These are phyloP conservation scores for Lasiosphaeria ovina DNA, from an alignment of 495 filamentous ascomycete genomes.

Conservation along the genomic window DNA sequence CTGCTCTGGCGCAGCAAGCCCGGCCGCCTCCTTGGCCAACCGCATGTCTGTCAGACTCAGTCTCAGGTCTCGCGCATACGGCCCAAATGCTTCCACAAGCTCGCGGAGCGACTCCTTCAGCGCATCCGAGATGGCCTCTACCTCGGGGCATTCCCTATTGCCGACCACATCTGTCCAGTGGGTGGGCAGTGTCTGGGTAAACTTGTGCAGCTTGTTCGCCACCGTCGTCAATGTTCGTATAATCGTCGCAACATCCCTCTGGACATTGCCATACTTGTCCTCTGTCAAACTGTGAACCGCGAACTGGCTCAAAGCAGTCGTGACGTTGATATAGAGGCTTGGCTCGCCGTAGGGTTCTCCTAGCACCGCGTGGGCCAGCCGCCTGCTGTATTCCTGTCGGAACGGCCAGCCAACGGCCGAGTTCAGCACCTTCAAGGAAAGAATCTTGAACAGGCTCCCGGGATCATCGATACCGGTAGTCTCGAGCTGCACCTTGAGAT, in stretches of 20 bases:
- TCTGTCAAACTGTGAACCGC: slow-evolving; percentile 72
- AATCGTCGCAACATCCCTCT: slow-evolving; percentile 69
- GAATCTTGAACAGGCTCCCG: slow-evolving; percentile 31
- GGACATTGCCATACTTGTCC: slow-evolving; percentile 84
- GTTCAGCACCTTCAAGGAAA: slow-evolving; percentile 38
- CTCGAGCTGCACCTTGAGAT: slow-evolving; percentile 47
- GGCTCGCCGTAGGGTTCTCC: slow-evolving; percentile 66
- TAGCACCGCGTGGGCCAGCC: slow-evolving; percentile 60
- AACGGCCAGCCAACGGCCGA: slow-evolving; percentile 66
- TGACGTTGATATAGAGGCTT: slow-evolving; percentile 65
- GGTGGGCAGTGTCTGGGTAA: slow-evolving; percentile 55
- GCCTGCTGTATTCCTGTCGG: slow-evolving; percentile 64
- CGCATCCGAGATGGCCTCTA: slow-evolving; percentile 59
- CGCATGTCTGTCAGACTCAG: slow-evolving; percentile 65
- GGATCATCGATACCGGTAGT: slow-evolving; percentile 41
- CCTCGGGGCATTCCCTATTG: slow-evolving; percentile 50
- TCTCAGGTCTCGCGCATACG: slow-evolving; percentile 64
- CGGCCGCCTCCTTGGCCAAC: slow-evolving; percentile 63
- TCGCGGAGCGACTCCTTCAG: slow-evolving; percentile 59
- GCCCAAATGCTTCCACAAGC: slow-evolving; percentile 66
- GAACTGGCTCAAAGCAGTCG: slow-evolving; percentile 65
- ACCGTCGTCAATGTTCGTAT: slow-evolving; percentile 68
- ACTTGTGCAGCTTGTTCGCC: slow-evolving; percentile 65
- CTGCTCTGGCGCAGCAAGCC: slow-evolving; percentile 7
- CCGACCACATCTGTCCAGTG: slow-evolving; percentile 81